Conservation (phyloP, 108 stramenopile species). For the Cyclostephanos tholiformis region DNA sequence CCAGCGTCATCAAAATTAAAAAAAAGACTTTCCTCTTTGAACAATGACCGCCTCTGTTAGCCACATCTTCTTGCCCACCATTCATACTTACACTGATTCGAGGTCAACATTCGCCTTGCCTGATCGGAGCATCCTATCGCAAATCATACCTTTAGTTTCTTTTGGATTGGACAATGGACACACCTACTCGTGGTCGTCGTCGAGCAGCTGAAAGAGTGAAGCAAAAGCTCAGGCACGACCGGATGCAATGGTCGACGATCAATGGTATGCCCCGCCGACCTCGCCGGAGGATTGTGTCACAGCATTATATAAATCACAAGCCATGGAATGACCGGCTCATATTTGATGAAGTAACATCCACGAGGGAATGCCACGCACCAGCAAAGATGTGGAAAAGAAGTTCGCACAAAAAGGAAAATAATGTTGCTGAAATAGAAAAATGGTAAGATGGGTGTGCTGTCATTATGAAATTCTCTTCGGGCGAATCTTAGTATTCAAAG, state of each 20-base stretch:
- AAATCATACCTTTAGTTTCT: no score
- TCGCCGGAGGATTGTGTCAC: not conserved
- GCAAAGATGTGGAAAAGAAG: not conserved
- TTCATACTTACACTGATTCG: no score
- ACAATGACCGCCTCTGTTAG: no score
- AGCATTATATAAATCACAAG: not conserved
- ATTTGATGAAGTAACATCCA: constrained; percentile 9
- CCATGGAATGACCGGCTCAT: constrained; percentile 40
- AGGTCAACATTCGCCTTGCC: no score
- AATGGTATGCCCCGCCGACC: constrained; percentile 1
- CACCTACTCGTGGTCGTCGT: constrained; percentile 15
- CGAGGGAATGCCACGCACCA: not conserved
- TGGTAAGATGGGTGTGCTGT: not conserved
- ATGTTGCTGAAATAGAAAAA: not conserved
- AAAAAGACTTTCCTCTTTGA: no score
- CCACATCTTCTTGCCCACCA: no score
- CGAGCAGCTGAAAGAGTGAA: constrained; percentile 23
- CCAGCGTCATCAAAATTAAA: no score
- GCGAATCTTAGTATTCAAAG: not conserved
- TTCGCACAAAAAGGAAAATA: not conserved
- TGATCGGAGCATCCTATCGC: no score
- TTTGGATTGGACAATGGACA: no score
- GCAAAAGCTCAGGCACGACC: constrained; percentile 22
- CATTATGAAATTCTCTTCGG: not conserved
- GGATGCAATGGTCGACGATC: constrained; percentile 16